These are phyloP conservation scores for Fusarium ambrosium DNA, from an alignment of 2,329 filamentous ascomycete species.

Conservation along the genomic window DNA sequence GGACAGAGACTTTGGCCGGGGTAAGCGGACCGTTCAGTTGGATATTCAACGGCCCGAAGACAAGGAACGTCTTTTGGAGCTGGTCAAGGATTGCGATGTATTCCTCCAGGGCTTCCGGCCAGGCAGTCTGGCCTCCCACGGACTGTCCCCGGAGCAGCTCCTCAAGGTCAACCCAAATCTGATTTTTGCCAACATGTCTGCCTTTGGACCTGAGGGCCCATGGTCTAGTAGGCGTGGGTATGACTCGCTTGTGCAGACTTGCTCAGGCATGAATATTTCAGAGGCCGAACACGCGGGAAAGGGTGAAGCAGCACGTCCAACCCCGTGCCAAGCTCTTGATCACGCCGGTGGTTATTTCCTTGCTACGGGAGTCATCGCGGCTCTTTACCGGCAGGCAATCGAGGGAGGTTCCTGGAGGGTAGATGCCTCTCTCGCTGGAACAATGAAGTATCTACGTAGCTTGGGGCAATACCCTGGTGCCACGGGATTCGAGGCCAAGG, in stretches of 20 bases:
- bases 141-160: constrained; percentile 54
- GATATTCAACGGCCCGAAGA: constrained; percentile 67
- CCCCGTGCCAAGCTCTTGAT: constrained; percentile 69
- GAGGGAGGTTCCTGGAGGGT: constrained; percentile 65
- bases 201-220: constrained; percentile 63
- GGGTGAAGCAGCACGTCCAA: constrained; percentile 55
- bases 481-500: constrained; percentile 57
- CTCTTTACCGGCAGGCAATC: constrained; percentile 61
- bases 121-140: constrained; percentile 60
- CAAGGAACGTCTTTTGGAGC: constrained; percentile 64
- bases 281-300: constrained; percentile 62
- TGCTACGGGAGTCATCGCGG: constrained; percentile 65
- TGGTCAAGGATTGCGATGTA: constrained; percentile 72
- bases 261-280: constrained; percentile 67
- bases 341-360: constrained; percentile 69
- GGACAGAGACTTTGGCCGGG: constrained; percentile 75
- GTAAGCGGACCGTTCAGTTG: constrained; percentile 74
- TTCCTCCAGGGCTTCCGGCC: constrained; percentile 76
- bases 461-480: constrained; percentile 63
- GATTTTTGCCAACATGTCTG: constrained; percentile 65
- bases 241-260: constrained; percentile 66
- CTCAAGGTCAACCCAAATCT: constrained; percentile 57
- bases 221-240: constrained; percentile 62
- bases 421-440: constrained; percentile 67
- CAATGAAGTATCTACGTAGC: constrained; percentile 68